Evolutionary conservation across 441 rosid species (phyloP), one percentile per base, ranked within the genome.

Genomic region (Gossypium schwendimanii): DNA sequence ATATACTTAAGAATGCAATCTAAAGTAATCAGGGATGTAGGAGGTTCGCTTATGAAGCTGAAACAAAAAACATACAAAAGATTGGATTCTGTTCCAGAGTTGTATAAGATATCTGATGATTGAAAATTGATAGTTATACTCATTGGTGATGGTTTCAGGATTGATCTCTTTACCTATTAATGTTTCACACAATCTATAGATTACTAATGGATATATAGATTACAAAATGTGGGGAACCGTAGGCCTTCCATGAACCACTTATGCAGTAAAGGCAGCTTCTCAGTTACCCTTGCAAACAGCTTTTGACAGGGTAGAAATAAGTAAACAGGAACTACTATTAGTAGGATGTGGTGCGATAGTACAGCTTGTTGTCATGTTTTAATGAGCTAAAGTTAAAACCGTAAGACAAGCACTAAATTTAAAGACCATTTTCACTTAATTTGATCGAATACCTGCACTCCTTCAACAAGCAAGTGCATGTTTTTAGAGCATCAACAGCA

Each of bases 401-500:
- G 10, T 10, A 55, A 31, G 12, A 55, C n/a, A 23, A 47, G 10
- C 7, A 67, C 69, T 59, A 61, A 28, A 15, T 65, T 36, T 20
- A 31, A 6, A 39, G 61, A 54, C 18, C 0, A 10, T 6, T 28
- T 41, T 20, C 61, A 52, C 41, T 7, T 12, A 76, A 50, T 36
- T 49, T 14, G 70, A 75, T 77, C 15, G 58, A 73, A 68, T 86
- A 94, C 99, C 99, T 91, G 97, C 98, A 94, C 44, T 87, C 93
- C 82, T 86, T 89, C 66, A 94, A 75, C 69, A 94, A 87, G 87
- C 99, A 94, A 58, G 93, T 62, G 71, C 99, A 94, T 21, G 99
- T 94, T 81, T 92, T 94, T 74, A 94, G 93, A 28, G 99, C 92
- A 81, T 92, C 99, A 73, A 81, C 89, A 7, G 98, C 99, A n/a